phyloP scores from a whole-genome alignment of 129 eudicot genomes.

The Centrapalus pauciflorus region DNA sequence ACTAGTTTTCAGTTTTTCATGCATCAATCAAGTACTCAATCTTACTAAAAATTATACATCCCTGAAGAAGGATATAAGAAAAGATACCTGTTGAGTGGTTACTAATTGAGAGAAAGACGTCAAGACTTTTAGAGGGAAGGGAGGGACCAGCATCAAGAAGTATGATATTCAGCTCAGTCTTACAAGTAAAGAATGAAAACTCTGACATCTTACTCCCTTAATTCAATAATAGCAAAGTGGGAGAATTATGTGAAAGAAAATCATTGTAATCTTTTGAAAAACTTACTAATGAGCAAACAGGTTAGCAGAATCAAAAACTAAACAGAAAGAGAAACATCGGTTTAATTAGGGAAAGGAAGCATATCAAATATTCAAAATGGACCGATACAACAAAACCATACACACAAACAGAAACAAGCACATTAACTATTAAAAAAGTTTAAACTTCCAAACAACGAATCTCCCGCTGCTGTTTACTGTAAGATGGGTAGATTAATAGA shows the following conservation, averaged over 20 bases:
- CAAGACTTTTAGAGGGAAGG: not conserved
- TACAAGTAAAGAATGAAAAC: too few species aligned
- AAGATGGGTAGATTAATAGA: not conserved
- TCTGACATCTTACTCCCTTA: too few species aligned
- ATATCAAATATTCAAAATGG: too few species aligned
- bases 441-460: not conserved
- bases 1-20: too few species aligned
- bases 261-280: not conserved
- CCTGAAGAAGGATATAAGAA: not conserved
- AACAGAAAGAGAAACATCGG: not conserved
- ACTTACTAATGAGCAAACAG: not conserved
- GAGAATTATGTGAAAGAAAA: too few species aligned
- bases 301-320: too few species aligned
- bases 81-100: not conserved
- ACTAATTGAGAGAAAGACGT: not conserved
- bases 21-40: not conserved
- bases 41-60: not conserved
- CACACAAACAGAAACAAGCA: not conserved
- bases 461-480: not conserved
- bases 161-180: not conserved
- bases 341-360: not conserved
- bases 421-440: not conserved
- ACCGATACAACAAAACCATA: not conserved
- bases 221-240: not conserved
- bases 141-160: not conserved